Percentiles rank a stretch among this genome's conserved stretches.
phyloP scores from a whole-genome alignment of 768 basidiomycete species.

The Kwoniella bestiolae region DNA sequence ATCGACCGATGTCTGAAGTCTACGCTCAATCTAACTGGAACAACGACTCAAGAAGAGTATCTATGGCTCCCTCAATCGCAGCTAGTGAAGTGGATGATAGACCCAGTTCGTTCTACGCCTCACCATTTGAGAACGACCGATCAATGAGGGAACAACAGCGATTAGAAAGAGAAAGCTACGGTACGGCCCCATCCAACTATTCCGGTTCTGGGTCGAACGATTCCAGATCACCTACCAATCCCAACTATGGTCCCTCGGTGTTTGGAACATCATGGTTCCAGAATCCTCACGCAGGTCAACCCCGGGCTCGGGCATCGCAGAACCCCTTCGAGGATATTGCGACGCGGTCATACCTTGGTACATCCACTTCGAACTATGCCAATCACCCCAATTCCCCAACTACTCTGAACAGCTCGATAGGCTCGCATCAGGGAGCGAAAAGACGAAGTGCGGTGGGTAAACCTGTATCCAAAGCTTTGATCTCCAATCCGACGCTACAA shows the following conservation, averaged over 20 bases:
- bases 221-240: conserved; percentile 28
- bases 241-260: conserved; percentile 30
- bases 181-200: conserved; percentile 18
- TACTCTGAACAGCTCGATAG: conserved; percentile 1
- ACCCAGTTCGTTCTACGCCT: conserved; percentile 56
- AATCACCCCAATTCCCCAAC: conserved; percentile 17
- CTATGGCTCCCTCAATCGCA: conserved; percentile 45
- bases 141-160: conserved; percentile 34
- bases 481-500: conserved; percentile 52
- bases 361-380: conserved; percentile 13
- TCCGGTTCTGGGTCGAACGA: conserved; percentile 26
- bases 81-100: conserved; percentile 54
- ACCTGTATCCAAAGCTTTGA: conserved; percentile 53
- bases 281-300: conserved; percentile 29
- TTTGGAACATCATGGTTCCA: conserved; percentile 48
- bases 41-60: conserved; percentile 23
- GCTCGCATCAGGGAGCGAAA: conserved; percentile 15
- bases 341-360: conserved; percentile 47
- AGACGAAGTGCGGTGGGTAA: conserved; percentile 30
- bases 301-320: conserved; percentile 29
- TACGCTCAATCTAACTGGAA: conserved; percentile 22
- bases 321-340: conserved; percentile 57
- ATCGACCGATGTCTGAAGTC: conserved; percentile 24
- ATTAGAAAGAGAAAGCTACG: conserved; percentile 22
- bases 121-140: conserved; percentile 52